Evolutionary conservation across 2,329 filamentous ascomycete species (phyloP).

Genomic region (Arthrobotrys sphaeroides): DNA sequence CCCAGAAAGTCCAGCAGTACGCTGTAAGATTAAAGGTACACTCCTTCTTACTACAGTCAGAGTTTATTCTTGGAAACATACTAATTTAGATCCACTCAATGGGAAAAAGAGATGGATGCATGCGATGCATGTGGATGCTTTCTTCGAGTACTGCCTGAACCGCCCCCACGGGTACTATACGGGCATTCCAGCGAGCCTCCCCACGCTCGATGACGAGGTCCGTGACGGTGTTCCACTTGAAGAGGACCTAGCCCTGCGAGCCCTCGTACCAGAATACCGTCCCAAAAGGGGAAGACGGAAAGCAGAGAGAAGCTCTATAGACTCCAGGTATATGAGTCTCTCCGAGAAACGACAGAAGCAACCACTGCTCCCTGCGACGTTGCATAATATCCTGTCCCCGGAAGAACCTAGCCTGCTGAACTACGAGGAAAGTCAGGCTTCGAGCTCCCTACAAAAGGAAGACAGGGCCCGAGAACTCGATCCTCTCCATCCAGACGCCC

Average conservation of each 20-base stretch:
- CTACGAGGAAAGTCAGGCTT: constrained; percentile 68
- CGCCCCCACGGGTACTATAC: constrained; percentile 83
- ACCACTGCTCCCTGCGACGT: constrained; percentile 63
- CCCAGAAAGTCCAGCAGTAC: constrained; percentile 94
- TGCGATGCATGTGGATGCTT: constrained; percentile 92
- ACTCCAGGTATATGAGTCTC: constrained; percentile 66
- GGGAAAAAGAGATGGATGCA: constrained; percentile 84
- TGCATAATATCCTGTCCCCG: constrained; percentile 59
- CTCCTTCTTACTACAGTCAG: background rate
- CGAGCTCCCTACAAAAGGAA: constrained; percentile 57
- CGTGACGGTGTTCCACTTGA: constrained; percentile 85
- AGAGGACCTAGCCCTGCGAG: constrained; percentile 86
- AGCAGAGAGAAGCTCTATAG: constrained; percentile 68
- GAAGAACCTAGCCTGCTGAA: constrained; percentile 61
- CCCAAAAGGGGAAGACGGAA: constrained; percentile 72
- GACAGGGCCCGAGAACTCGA: constrained; percentile 37
- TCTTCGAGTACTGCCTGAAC: constrained; percentile 87
- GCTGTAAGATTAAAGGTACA: constrained; percentile 86
- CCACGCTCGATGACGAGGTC: constrained; percentile 66
- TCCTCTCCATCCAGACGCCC: constrained; percentile 28
- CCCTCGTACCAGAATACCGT: constrained; percentile 79
- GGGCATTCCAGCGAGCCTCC: constrained; percentile 69
- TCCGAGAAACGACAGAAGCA: constrained; percentile 73
- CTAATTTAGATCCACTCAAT: constrained; percentile 27
- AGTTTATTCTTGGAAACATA: constrained; percentile 11